Conservation (phyloP, 805 yeast genomes). For the Sugiyamaella americana region DNA sequence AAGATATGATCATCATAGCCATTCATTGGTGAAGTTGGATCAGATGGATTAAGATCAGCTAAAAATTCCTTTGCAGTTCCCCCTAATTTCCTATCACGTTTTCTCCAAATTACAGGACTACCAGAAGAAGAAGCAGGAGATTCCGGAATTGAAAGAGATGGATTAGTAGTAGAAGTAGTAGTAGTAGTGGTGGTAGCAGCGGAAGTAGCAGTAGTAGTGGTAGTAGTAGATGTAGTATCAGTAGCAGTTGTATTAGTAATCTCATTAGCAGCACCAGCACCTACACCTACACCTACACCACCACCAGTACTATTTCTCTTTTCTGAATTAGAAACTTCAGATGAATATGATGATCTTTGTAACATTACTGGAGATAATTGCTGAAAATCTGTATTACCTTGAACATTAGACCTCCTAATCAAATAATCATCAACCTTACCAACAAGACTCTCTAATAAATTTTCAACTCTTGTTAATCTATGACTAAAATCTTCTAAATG, state of each 20-base stretch:
- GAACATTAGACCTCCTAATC: no score
- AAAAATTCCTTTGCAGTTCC: conserved; percentile 6
- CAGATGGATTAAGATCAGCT: conserved; percentile 1
- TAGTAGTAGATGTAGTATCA: not conserved
- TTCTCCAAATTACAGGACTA: conserved; percentile 1
- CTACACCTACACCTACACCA: not conserved
- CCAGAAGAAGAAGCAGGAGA: not conserved
- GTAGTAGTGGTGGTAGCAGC: not conserved
- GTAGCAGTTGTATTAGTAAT: no score
- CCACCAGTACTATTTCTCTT: not conserved
- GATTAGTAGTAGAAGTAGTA: not conserved
- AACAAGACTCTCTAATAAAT: conserved; percentile 9
- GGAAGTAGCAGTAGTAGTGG: not conserved
- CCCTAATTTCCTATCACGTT: not conserved
- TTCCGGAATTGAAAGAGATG: not conserved
- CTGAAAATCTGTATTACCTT: no score
- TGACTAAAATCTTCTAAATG: conserved; percentile 12
- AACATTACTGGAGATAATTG: no score
- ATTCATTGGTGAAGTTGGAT: not conserved
- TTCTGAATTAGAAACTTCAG: not conserved
- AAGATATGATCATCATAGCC: not conserved
- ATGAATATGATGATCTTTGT: not conserved
- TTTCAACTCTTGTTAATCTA: conserved; percentile 13
- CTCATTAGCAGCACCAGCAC: no score
- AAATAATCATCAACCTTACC: conserved; percentile 8